Evolutionary conservation across 305 asterid genomes (phyloP).

Genomic region (Fraxinus baroniana): DNA sequence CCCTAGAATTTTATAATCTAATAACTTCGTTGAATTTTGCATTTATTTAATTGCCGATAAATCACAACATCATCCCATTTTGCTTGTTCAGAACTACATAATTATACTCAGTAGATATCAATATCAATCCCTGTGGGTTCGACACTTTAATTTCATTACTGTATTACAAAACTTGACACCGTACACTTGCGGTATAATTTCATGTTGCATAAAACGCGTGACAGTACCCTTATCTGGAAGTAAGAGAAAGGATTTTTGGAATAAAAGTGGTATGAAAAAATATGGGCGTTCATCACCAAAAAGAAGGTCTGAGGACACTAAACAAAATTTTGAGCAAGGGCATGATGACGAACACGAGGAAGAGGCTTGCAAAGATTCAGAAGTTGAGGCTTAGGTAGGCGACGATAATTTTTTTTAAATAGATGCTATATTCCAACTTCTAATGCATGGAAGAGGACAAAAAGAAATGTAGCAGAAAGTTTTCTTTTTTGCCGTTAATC

Average conservation of each 20-base stretch:
- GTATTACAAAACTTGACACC: too few relatives aligned
- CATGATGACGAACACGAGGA: slow-evolving; percentile 59
- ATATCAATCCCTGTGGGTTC: too few relatives aligned
- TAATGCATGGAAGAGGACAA: background rate
- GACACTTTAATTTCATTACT: too few relatives aligned
- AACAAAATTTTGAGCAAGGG: slow-evolving; percentile 50
- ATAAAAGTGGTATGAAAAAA: slow-evolving; percentile 87
- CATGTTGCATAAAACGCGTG: background rate
- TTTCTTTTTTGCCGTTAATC: too few relatives aligned
- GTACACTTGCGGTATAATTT: too few relatives aligned
- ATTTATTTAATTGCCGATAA: too few relatives aligned
- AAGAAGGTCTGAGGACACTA: slow-evolving; percentile 55
- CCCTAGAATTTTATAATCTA: too few relatives aligned
- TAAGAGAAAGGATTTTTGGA: slow-evolving; percentile 84
- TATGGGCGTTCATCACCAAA: slow-evolving; percentile 54
- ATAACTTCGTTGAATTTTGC: too few relatives aligned
- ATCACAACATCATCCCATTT: too few relatives aligned
- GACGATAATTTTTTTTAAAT: slow-evolving; percentile 9
- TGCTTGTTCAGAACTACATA: too few relatives aligned
- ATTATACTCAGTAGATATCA: too few relatives aligned
- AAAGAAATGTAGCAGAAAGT: background rate
- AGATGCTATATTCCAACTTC: background rate
- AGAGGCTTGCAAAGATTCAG: slow-evolving; percentile 68
- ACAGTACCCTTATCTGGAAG: slow-evolving; percentile 72
- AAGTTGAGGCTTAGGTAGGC: slow-evolving; percentile 82